phyloP scores from a whole-genome alignment of 495 filamentous ascomycete species.

The Annulohypoxylon moriforme region DNA sequence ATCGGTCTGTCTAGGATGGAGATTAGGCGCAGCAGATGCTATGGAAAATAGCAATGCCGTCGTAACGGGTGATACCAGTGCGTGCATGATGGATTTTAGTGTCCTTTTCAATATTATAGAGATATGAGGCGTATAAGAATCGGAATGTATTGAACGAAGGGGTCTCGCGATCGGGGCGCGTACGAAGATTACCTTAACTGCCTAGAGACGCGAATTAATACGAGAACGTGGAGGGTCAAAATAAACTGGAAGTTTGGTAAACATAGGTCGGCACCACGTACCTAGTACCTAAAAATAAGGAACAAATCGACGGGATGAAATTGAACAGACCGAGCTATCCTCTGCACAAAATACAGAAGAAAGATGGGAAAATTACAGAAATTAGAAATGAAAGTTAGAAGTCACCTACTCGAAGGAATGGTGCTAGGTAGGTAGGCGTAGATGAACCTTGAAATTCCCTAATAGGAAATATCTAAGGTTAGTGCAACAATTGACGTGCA shows the following conservation, averaged over 20 bases:
- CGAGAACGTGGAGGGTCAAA: neutral
- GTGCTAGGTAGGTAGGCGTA: neutral
- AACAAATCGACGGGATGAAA: slow-evolving; percentile 5
- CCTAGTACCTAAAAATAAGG: slow-evolving; percentile 9
- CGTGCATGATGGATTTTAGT: slow-evolving; percentile 16
- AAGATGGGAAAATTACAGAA: slow-evolving; percentile 4
- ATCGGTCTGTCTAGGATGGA: slow-evolving; percentile 41
- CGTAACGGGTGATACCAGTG: slow-evolving; percentile 16
- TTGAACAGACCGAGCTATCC: slow-evolving; percentile 9
- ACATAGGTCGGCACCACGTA: neutral
- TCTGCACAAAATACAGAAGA: neutral
- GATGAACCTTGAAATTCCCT: neutral
- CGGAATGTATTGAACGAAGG: too few species aligned
- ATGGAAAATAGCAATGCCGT: slow-evolving; percentile 34
- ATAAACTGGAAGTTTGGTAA: neutral
- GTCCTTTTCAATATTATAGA: slow-evolving; percentile 1
- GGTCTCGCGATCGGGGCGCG: slow-evolving; percentile 15
- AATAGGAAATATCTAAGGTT: slow-evolving; percentile 4
- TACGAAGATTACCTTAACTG: neutral
- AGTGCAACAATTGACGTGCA: slow-evolving; percentile 3
- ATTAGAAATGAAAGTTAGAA: slow-evolving; percentile 8
- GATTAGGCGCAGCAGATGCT: slow-evolving; percentile 29
- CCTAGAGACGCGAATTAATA: slow-evolving; percentile 3
- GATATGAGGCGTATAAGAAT: too few species aligned
- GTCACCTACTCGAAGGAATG: neutral